A percentile compares a stretch with the other conserved stretches of the same genome.
Conservation (phyloP, 306 rosid genomes). For the Lagenaria siceraria region DNA sequence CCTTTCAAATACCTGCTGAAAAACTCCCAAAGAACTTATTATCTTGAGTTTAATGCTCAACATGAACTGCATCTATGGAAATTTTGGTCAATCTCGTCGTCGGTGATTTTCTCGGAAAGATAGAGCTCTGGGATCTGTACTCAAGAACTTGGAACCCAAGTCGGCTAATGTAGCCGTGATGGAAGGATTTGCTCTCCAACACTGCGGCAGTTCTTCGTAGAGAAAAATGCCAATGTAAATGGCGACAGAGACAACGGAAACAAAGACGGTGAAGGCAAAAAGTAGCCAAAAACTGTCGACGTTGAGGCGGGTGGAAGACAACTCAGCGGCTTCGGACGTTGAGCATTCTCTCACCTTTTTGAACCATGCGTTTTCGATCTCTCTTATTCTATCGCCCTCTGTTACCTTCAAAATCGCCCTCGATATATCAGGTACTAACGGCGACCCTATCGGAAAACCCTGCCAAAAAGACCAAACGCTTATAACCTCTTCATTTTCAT, state of each 20-base stretch:
- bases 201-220: neutral
- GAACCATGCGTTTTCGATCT: conserved; percentile 11
- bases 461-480: no score
- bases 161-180: no score
- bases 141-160: no score
- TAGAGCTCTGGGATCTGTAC: no score
- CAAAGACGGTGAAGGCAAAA: neutral
- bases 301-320: conserved; percentile 17
- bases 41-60: no score
- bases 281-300: conserved; percentile 29
- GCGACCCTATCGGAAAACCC: conserved; percentile 19
- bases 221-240: neutral
- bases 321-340: neutral
- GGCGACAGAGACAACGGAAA: neutral
- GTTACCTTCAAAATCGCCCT: conserved; percentile 12
- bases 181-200: no score
- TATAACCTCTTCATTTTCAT: no score
- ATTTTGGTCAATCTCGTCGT: no score
- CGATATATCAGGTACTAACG: conserved; percentile 13
- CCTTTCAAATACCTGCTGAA: no score
- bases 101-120: no score
- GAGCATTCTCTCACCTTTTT: neutral
- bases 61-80: no score
- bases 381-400: conserved; percentile 7
- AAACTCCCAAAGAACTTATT: no score